Evolutionary conservation across 345 rosid species (phyloP).

Genomic region (Rhizophora mangle): DNA sequence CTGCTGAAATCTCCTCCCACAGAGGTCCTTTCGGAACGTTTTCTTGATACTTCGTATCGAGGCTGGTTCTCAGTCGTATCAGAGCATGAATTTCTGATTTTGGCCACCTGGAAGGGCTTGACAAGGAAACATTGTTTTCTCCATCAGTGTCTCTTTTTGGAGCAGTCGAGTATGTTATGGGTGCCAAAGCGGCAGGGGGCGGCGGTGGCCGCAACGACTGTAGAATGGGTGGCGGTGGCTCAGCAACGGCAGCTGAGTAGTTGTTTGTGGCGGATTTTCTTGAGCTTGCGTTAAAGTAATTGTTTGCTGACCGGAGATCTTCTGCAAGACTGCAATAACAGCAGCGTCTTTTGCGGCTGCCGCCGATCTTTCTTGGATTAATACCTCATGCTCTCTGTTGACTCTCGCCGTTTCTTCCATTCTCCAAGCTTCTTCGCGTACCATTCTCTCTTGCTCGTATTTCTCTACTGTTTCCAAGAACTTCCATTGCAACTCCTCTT

Average conservation of each 20-base stretch:
- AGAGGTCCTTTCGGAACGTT: slow-evolving; percentile 72
- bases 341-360: slow-evolving; percentile 77
- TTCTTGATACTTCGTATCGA: slow-evolving; percentile 56
- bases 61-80: slow-evolving; percentile 53
- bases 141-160: slow-evolving; percentile 13
- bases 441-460: slow-evolving; percentile 56
- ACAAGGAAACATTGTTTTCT: slow-evolving; percentile 21
- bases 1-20: slow-evolving; percentile 81
- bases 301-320: slow-evolving; percentile 50
- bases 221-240: too few species aligned
- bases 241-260: background rate
- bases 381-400: slow-evolving; percentile 50
- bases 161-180: background rate
- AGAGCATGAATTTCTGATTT: slow-evolving; percentile 74
- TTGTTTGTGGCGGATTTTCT: background rate
- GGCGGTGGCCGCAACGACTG: background rate
- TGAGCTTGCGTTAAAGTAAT: background rate
- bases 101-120: slow-evolving; percentile 83
- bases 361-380: slow-evolving; percentile 67
- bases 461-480: slow-evolving; percentile 67
- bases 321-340: slow-evolving; percentile 68
- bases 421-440: slow-evolving; percentile 75
- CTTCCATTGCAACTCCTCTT: slow-evolving; percentile 62
- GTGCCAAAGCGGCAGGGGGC: background rate
- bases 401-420: slow-evolving; percentile 57